phyloP scores from a whole-genome alignment of 495 filamentous ascomycete species.

The Cudoniella acicularis region DNA sequence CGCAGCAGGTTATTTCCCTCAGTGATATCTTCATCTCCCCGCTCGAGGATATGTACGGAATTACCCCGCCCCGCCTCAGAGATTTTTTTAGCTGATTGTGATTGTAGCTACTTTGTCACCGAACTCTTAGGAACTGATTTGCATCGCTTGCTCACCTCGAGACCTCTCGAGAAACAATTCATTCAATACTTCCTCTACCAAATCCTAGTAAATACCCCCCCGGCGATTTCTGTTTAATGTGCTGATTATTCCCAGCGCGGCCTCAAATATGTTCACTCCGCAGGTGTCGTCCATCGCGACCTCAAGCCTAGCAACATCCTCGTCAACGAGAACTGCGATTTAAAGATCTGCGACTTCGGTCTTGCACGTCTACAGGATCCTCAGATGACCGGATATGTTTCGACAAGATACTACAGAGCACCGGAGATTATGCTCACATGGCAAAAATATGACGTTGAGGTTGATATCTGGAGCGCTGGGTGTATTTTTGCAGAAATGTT shows the following conservation, averaged over 20 bases:
- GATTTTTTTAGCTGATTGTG: slow-evolving; percentile 26
- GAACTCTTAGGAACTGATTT: slow-evolving; percentile 96
- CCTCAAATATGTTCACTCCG: slow-evolving; percentile 98
- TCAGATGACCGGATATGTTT: slow-evolving; percentile 99
- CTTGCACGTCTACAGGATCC: slow-evolving; percentile 96
- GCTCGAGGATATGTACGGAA: slow-evolving; percentile 89
- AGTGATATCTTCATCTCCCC: slow-evolving; percentile 99
- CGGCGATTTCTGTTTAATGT: neutral
- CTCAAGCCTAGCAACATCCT: slow-evolving; percentile 98
- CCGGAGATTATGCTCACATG: slow-evolving; percentile 99
- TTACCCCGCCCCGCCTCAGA: neutral
- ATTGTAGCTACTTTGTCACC: slow-evolving; percentile 87
- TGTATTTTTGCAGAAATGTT: slow-evolving; percentile 99
- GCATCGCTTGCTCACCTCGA: slow-evolving; percentile 89
- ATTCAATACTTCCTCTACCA: slow-evolving; percentile 99
- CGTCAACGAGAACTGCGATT: slow-evolving; percentile 98
- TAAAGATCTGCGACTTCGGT: slow-evolving; percentile 99
- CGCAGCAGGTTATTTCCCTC: slow-evolving; percentile 95
- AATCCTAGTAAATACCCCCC: slow-evolving; percentile 69
- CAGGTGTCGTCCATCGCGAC: slow-evolving; percentile 95
- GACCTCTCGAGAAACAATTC: slow-evolving; percentile 97
- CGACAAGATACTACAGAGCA: slow-evolving; percentile 95
- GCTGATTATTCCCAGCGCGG: slow-evolving; percentile 65
- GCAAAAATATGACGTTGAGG: slow-evolving; percentile 99
- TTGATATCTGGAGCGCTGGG: slow-evolving; percentile 98